Evolutionary conservation across 2,329 filamentous ascomycete genomes (phyloP), one percentile per base, ranked within the genome.

Genomic region (Aquanectria penicillioides): DNA sequence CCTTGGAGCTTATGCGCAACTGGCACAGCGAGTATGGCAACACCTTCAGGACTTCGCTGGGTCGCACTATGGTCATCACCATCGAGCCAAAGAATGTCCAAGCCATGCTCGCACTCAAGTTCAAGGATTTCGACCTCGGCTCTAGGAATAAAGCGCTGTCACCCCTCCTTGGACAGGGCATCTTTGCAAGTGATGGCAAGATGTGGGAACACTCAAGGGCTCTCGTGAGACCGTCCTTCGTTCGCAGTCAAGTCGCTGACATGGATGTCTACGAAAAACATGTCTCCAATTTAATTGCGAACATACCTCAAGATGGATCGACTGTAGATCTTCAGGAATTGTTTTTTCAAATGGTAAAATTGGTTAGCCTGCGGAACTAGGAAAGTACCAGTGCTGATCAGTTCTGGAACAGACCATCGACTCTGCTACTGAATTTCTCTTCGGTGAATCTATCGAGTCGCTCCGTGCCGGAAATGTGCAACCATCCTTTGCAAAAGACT

Each of bases 361-460:
- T n/a, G n/a, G n/a, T n/a, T n/a, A n/a, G n/a, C n/a, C n/a, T n/a
- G n/a, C n/a, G n/a, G n/a, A n/a, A n/a, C n/a, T n/a, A n/a, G n/a
- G n/a, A n/a, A n/a, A n/a, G n/a, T n/a, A n/a, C n/a, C n/a, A n/a
- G n/a, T 4, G 77, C 78, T 61, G 75, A 76, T 84, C n/a, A n/a
- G n/a, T n/a, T 65, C 83, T 83, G 72, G 75, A 76, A 33, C 72
- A 82, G 31, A 82, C 82, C 2, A 72, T 84, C 13, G 81, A 84
- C 57, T 77, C 78, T 0, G 75, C 80, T 0, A 82, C 81, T 12
- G 77, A 81, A 34, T 87, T 91, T 63, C 77, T 91, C 13, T 89
- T 90, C 56, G 88, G 89, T 7, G 79, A 86, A 65, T 84, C 82
- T 6, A 72, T 74, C 12, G 71, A 77, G 64, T 26, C 31, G 6